Conservation (phyloP, 352 stramenopile genomes). For the Aphanomyces cochlioides region DNA sequence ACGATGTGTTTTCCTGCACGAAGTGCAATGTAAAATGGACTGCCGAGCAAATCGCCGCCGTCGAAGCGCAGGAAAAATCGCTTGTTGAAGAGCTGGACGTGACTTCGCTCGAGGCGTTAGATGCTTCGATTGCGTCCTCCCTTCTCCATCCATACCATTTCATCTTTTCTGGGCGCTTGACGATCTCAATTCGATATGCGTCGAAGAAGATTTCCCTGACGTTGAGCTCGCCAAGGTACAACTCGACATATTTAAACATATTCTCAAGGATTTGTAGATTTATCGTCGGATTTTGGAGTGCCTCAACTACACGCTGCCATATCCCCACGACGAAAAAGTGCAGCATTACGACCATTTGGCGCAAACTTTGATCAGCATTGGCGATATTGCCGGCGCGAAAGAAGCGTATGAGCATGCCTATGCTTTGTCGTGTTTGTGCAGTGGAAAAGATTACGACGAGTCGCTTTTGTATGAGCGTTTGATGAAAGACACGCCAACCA, state of each 20-base stretch:
- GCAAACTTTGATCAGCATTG: constrained; percentile 62
- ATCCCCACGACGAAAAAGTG: constrained; percentile 70
- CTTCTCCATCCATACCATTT: constrained; percentile 66
- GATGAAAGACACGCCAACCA: constrained; percentile 59
- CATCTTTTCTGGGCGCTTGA: constrained; percentile 76
- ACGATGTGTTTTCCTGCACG: constrained; percentile 52
- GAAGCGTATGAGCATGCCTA: constrained; percentile 54
- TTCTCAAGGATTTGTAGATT: constrained; percentile 42
- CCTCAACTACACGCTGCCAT: constrained; percentile 69
- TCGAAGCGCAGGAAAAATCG: constrained; percentile 46
- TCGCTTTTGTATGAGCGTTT: constrained; percentile 59
- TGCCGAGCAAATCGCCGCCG: constrained; percentile 37
- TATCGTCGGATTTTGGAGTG: constrained; percentile 62
- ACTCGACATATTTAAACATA: background rate
- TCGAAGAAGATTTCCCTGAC: constrained; percentile 33
- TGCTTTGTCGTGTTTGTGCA: constrained; percentile 59
- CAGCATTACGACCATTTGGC: constrained; percentile 85
- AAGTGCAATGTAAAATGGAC: constrained; percentile 42
- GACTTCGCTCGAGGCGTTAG: constrained; percentile 45
- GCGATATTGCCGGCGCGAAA: constrained; percentile 47
- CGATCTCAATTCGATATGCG: constrained; percentile 36
- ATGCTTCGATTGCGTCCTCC: constrained; percentile 43
- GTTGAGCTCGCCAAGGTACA: constrained; percentile 34
- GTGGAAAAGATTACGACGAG: constrained; percentile 52
- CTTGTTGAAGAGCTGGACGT: constrained; percentile 32